These are phyloP conservation scores for Fusarium coicis DNA, from an alignment of 2,329 filamentous ascomycete species.

Conservation along the genomic window DNA sequence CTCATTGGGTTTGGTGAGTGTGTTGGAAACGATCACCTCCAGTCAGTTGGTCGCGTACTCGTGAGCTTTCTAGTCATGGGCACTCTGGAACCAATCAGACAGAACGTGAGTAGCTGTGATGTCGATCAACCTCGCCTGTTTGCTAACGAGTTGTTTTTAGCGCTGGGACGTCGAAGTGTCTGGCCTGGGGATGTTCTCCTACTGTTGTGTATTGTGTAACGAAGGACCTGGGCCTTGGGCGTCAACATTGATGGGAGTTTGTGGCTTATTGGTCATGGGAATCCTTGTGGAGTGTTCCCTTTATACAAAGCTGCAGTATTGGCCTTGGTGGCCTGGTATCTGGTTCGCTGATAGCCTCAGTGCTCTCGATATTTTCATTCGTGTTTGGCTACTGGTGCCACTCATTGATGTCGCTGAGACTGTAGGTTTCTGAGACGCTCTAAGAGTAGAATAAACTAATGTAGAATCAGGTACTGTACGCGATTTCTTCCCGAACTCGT, in stretches of 20 bases:
- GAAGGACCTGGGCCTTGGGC: conserved; percentile 1
- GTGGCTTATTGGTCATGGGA: conserved; percentile 8
- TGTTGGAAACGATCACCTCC: neutral
- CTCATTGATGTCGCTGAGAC: conserved; percentile 41
- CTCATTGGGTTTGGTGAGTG: neutral
- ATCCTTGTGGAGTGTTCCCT: conserved; percentile 6
- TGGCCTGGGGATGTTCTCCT: conserved; percentile 29
- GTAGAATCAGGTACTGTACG: neutral
- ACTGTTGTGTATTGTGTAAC: conserved; percentile 10
- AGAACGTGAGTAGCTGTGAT: conserved; percentile 23
- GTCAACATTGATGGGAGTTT: conserved; percentile 12
- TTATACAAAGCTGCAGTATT: conserved; percentile 1
- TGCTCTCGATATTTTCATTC: conserved; percentile 16
- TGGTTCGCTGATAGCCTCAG: conserved; percentile 35
- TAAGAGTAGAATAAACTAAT: neutral
- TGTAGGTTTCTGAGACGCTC: conserved; percentile 3
- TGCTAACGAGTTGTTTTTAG: conserved; percentile 8
- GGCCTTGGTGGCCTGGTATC: conserved; percentile 17
- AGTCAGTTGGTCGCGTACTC: conserved; percentile 23
- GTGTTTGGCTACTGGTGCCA: conserved; percentile 36
- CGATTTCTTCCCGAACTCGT: neutral
- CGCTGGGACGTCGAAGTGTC: conserved; percentile 32
- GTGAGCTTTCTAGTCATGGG: conserved; percentile 35
- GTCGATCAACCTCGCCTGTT: no score
- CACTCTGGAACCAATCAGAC: conserved; percentile 38